A percentile compares a stretch with the other conserved stretches of the same genome.
Conservation (phyloP, 1,284 basidiomycete species). For the Cryptococcus jaspeensis region DNA sequence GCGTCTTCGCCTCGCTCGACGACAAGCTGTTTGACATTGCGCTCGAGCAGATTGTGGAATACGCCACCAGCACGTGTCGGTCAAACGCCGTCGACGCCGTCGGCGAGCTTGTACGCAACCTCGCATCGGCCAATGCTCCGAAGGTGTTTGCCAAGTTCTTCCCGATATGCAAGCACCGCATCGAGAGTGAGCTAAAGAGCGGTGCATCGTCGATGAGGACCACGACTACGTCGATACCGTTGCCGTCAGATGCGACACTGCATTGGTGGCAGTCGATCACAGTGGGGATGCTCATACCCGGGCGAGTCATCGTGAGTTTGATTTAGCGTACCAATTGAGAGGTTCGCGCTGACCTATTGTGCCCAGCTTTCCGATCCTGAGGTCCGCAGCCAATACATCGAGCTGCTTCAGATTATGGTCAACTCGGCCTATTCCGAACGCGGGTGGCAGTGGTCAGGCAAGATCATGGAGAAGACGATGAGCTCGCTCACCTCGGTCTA, state of each 20-base stretch:
- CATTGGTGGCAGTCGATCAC: conserved; percentile 68
- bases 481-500: conserved; percentile 76
- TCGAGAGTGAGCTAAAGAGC: conserved; percentile 79
- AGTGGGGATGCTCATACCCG: conserved; percentile 40
- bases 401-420: conserved; percentile 67
- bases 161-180: conserved; percentile 74
- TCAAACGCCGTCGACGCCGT: conserved; percentile 87
- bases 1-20: conserved; percentile 83
- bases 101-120: conserved; percentile 81
- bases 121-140: conserved; percentile 75
- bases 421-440: conserved; percentile 85
- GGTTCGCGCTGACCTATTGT: neutral
- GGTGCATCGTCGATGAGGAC: conserved; percentile 91
- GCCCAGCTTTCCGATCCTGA: conserved; percentile 24
- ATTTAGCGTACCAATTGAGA: neutral
- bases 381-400: conserved; percentile 51
- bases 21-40: conserved; percentile 83
- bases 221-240: conserved; percentile 77
- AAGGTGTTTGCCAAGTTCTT: conserved; percentile 78
- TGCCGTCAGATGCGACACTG: conserved; percentile 84
- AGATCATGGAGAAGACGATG: conserved; percentile 74
- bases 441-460: conserved; percentile 79
- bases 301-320: conserved; percentile 26
- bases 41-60: conserved; percentile 79
- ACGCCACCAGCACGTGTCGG: conserved; percentile 72